Base-by-base conservation (phyloP, 257 asterid species). In the Cynanchum wilfordii region DNA sequence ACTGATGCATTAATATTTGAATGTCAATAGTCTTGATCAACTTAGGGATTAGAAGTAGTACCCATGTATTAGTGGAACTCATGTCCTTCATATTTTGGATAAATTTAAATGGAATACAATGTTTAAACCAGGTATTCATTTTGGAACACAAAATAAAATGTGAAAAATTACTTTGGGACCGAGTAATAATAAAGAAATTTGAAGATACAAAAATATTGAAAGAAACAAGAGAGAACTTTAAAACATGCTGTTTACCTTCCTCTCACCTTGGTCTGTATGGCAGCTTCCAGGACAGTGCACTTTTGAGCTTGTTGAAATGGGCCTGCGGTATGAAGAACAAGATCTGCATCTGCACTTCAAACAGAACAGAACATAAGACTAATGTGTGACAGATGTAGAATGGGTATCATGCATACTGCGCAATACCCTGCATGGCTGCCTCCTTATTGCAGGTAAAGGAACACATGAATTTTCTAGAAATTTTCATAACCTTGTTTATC, bases 241-340 rank as follows among this genome's bases (percentile, higher is more conserved):
- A 66, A 42, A 70, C 55, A 72, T 67, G 82, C 72, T 59, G 76
- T 84, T 89, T 87, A 90, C 96, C 92, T 88, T 81, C 77, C 69
- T 78, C 96, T 94, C 96, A 89, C 99, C 99, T 94, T 91, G 89
- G 90, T 91, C 87, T 77, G 87, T 80, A 94, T 90, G 71, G 97
- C 95, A 83, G 97, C 92, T 82, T 94, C 96, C 69, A 91, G 95
- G 73, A 91, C 97, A 57, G 87, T 74, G 78, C 93, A 89, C 69
- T 82, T 87, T 51, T 79, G 89, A 50, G 96, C 80, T 83, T 85
- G 94, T 86, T 94, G 99, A 88, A 94, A 94, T 2, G 99, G 99
- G 66, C 99, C 97, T 44, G 99, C 92, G n/a, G 97, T 73, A 67
- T 91, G 97, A 81, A 91, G 89, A 44, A 94, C 93, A 77, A 94